Evolutionary conservation across 768 basidiomycete species (phyloP), one percentile per base, ranked within the genome.

Genomic region (Sarcodon aspratus): DNA sequence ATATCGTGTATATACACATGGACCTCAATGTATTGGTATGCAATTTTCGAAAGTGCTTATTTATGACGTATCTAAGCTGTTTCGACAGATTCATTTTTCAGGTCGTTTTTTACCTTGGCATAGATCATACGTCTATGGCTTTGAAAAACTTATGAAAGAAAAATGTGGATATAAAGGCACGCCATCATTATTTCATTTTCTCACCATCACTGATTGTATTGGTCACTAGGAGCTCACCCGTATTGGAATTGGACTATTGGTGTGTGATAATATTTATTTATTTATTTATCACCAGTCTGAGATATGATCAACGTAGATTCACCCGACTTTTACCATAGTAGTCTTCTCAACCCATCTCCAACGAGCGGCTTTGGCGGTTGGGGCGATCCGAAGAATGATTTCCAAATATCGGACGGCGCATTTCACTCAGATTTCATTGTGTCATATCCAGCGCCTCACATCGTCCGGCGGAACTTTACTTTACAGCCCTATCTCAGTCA

Each of bases 401-500:
- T 52, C 48, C 48, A 46, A 31, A 58, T 63, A 3, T 49, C 55
- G 8, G 53, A 59, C 44, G 66, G 66, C 36, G 66, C 52, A 3
- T 63, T 66, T 51, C 55, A 55, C 10, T 42, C 40, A 2, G 48
- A 49, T 27, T 52, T 63, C 47, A 47, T 50, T 9, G 51, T 63
- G 9, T 53, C 65, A 10, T 68, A 68, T 42, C 66, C 66, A 11
- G 52, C 53, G 15, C 58, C 61, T 21, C 67, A 68, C 53, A 55
- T 44, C 18, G 17, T 67, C 33, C 62, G 67, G 15, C 58, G 67
- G 8, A 63, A 62, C 46, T 69, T 59, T 54, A 63, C 61, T 1
- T 57, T 63, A 8, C 59, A 59, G 44, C 65, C 67, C n/a, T 68
- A 45, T 36, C 17, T 52, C 34, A n/a, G 12, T 40, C 33, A 32